Percentiles rank a stretch among this genome's conserved stretches.
Conservation (phyloP, 495 filamentous ascomycete species). For the Symbiotaphrina buchneri region DNA sequence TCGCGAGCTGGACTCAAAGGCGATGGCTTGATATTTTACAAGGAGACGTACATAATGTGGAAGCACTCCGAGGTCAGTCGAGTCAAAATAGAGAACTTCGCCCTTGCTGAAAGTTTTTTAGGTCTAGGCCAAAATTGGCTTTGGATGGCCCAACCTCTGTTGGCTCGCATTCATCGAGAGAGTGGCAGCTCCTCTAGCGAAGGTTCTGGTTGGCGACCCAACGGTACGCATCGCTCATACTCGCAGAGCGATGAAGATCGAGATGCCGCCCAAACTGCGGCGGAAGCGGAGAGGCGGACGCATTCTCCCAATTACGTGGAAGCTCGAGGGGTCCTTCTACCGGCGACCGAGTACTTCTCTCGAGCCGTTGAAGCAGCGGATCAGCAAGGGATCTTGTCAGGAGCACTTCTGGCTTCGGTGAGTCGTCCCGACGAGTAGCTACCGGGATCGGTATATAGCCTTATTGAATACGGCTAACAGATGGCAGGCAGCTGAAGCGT, state of each 20-base stretch:
- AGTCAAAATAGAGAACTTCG: no score
- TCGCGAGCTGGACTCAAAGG: constrained; percentile 22
- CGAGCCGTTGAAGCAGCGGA: not conserved
- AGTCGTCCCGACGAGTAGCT: constrained; percentile 13
- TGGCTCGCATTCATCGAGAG: constrained; percentile 21
- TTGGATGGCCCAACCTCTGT: constrained; percentile 20
- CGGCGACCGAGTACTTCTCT: not conserved
- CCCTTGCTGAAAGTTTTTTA: constrained; percentile 8
- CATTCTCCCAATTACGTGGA: constrained; percentile 1
- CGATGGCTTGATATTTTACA: constrained; percentile 20
- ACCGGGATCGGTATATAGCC: constrained; percentile 18
- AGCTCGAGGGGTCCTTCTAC: not conserved
- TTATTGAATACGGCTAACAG: no score
- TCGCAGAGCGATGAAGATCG: constrained; percentile 9
- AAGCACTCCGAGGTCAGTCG: constrained; percentile 18
- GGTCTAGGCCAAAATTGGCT: constrained; percentile 26
- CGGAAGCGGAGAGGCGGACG: not conserved
- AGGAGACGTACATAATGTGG: constrained; percentile 17
- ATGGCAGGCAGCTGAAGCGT: constrained; percentile 1
- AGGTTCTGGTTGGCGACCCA: constrained; percentile 8
- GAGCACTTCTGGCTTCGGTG: not conserved
- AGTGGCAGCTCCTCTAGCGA: constrained; percentile 17
- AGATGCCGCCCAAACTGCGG: constrained; percentile 17
- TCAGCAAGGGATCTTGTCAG: not conserved
- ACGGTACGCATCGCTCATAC: not conserved